Evolutionary conservation across 805 yeast genomes (phyloP), one percentile per base, ranked within the genome.

Genomic region (Starmerella apis): DNA sequence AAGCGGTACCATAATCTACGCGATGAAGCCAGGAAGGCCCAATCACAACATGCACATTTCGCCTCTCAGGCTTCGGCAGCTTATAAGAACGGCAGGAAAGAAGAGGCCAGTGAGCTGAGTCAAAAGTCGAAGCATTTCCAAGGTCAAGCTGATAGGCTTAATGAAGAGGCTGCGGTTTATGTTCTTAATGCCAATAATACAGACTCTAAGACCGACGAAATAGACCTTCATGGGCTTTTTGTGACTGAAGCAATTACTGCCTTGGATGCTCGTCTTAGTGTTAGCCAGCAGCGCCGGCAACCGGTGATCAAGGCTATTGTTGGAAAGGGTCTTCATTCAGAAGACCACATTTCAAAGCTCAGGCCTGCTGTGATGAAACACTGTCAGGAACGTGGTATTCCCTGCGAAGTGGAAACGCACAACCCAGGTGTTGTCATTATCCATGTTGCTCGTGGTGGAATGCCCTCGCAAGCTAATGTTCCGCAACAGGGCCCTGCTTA

Each of bases 321-420:
- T 9, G 97, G 97, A 9, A 90, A 90, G 66, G 97, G 96, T 7
- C 62, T 79, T 37, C 97, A 88, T 64, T 85, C 95, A 0, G 72
- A 74, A 47, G 72, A 79, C 56, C 94, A 94, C 13, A 76, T 86
- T 47, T 88, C 95, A 37, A 88, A 87, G 65, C 67, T 90, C 58
- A 84, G 82, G 65, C 96, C 96, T 2, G 96, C 96, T 0, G 78
- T 87, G 18, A 92, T 86, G 61, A 74, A 77, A 45, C 67, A 86
- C 61, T 86, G 96, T 65, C 62, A 68, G 30, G 83, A 85, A 58
- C 77, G 81, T 38, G 69, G 77, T 23, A 72, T 88, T 56, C 74
- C 66, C 25, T 77, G 76, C 55, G 71, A 77, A 57, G 71, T 83
- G 31, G 90, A 87, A 59, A 71, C 72, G 1, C 75, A 81, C 48